These are phyloP conservation scores for Aspergillus alliaceus DNA, from an alignment of 2,329 filamentous ascomycete genomes.

Conservation along the genomic window DNA sequence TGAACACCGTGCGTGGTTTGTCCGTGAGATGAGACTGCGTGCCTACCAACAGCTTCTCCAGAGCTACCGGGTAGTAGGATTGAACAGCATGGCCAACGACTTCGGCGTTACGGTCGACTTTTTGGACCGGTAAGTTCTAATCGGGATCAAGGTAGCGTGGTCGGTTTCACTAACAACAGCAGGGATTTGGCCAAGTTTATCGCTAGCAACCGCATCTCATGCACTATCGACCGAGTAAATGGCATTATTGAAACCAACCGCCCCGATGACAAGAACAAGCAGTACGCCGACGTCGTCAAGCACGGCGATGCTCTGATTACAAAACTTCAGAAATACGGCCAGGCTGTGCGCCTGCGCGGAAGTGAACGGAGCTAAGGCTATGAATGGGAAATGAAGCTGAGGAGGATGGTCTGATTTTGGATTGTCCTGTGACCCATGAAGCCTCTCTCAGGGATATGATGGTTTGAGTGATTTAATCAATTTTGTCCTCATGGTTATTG, in stretches of 20 bases:
- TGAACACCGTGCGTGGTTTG: conserved; percentile 96
- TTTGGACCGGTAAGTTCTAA: conserved; percentile 73
- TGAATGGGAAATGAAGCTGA: not conserved
- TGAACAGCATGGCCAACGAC: conserved; percentile 94
- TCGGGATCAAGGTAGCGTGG: not conserved
- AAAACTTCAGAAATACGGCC: conserved; percentile 98
- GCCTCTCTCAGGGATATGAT: conserved; percentile 1
- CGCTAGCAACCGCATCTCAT: conserved; percentile 87
- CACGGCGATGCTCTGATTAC: conserved; percentile 98
- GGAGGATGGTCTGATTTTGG: not conserved
- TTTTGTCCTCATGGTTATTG: conserved; percentile 11
- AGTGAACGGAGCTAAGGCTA: conserved; percentile 76
- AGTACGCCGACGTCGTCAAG: conserved; percentile 96
- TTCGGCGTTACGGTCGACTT: conserved; percentile 98
- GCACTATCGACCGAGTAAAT: conserved; percentile 95
- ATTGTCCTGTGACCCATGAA: conserved; percentile 8
- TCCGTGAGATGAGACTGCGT: conserved; percentile 94
- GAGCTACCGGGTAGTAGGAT: conserved; percentile 94
- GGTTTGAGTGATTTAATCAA: conserved; percentile 9
- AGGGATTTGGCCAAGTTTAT: conserved; percentile 97
- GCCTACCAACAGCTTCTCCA: conserved; percentile 97
- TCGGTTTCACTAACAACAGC: conserved; percentile 16
- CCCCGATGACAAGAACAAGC: conserved; percentile 99
- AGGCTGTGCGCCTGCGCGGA: conserved; percentile 88
- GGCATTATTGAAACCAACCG: conserved; percentile 98